Conservation (phyloP, 1,284 basidiomycete species). For the Papiliotrema fonsecae region DNA sequence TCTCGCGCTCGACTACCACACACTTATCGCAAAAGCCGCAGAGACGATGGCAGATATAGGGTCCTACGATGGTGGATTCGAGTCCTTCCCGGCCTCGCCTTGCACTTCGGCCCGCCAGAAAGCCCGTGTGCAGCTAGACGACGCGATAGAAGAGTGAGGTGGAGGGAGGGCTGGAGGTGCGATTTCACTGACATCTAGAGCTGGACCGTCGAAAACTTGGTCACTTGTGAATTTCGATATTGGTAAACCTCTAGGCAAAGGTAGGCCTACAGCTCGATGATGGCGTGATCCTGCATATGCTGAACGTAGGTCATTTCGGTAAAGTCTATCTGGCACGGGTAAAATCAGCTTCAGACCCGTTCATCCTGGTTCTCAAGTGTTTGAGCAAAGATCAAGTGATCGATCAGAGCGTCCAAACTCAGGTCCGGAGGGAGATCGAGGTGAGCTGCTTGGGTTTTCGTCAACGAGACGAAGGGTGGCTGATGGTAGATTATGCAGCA, state of each 20-base stretch:
- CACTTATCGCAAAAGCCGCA: no score
- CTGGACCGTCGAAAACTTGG: constrained; percentile 25
- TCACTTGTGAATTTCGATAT: constrained; percentile 67
- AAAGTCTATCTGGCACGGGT: constrained; percentile 97
- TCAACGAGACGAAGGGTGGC: neutral
- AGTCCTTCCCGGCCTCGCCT: constrained; percentile 53
- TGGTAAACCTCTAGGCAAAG: constrained; percentile 89
- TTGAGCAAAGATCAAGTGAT: constrained; percentile 92
- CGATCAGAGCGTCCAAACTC: constrained; percentile 77
- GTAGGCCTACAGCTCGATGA: constrained; percentile 54
- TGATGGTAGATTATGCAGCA: constrained; percentile 73
- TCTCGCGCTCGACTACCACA: no score
- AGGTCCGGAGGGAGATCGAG: constrained; percentile 83
- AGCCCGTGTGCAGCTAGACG: constrained; percentile 11
- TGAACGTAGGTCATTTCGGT: constrained; percentile 58
- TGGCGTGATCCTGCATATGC: neutral
- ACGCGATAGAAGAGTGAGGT: constrained; percentile 16
- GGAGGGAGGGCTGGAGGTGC: no score
- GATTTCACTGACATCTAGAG: constrained; percentile 9
- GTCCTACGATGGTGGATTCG: constrained; percentile 74
- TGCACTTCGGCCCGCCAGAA: neutral
- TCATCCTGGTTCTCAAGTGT: constrained; percentile 92
- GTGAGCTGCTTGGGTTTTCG: constrained; percentile 12
- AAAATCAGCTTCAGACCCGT: constrained; percentile 59
- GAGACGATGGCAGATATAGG: constrained; percentile 57